Conservation (phyloP, 2,329 filamentous ascomycete species). For the Cercospora sp. region DNA sequence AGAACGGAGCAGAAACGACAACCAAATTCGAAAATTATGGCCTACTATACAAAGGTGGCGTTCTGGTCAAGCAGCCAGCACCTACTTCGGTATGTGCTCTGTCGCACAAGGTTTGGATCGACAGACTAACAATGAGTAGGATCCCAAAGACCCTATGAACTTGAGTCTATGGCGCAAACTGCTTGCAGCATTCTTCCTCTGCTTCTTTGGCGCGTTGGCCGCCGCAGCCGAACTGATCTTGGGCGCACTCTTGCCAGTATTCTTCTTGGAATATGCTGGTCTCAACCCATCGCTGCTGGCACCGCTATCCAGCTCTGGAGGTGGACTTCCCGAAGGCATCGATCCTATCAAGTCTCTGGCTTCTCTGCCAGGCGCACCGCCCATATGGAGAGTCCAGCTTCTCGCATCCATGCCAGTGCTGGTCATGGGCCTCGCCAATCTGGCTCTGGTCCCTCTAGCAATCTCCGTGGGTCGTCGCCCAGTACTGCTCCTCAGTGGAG, state of each 20-base stretch:
- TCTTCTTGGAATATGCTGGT: conserved; percentile 34
- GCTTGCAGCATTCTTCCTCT: conserved; percentile 23
- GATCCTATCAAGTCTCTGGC: conserved; percentile 28
- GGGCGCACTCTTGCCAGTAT: conserved; percentile 36
- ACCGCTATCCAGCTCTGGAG: conserved; percentile 7
- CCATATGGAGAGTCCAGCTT: conserved; percentile 36
- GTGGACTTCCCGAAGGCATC: conserved; percentile 24
- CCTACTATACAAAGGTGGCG: conserved; percentile 16
- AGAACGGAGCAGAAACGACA: conserved; percentile 7
- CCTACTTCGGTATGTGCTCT: conserved; percentile 16
- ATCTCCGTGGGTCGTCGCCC: conserved; percentile 35
- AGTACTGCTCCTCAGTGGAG: conserved; percentile 31
- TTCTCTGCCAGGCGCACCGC: conserved; percentile 28
- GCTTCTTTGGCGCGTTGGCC: conserved; percentile 32
- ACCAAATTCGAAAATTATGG: conserved; percentile 21
- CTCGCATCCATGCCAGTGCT: conserved; percentile 35
- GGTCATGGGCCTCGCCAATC: conserved; percentile 35
- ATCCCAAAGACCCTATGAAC: conserved; percentile 28
- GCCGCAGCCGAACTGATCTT: conserved; percentile 36
- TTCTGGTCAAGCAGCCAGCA: conserved; percentile 20
- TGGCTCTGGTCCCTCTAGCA: conserved; percentile 34
- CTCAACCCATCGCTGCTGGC: conserved; percentile 22
- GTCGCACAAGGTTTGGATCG: neutral
- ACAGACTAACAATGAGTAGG: conserved; percentile 7
- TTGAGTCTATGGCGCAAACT: conserved; percentile 20